Base-by-base conservation (phyloP, 768 basidiomycete species). In the Postia placenta region DNA sequence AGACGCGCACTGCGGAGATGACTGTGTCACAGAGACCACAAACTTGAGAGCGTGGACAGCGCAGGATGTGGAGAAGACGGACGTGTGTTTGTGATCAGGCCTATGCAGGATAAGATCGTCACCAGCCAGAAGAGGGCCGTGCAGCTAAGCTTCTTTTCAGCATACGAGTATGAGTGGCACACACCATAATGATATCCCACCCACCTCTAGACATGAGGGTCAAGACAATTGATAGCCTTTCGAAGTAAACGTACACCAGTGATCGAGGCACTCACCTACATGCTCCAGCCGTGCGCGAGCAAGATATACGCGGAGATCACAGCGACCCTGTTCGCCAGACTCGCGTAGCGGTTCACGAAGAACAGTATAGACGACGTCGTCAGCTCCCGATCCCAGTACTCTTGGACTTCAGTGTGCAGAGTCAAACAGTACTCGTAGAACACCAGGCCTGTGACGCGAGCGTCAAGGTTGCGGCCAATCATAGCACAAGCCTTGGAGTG, bases 311-410 rank as follows among this genome's bases (percentile, higher is more conserved):
- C 45, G 19, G 50, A 37, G 14, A 47, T 42, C 1, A 48, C 28
- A 11, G 47, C 19, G 22, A 49, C 39, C 38, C 48, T 41, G 33
- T 38, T 41, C 24, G 46, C 30, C 3, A 55, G 28, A 14, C 45
- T 43, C 22, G 47, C 38, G 19, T 55, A 55, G 1, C 54, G 50
- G 37, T 55, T 55, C 14, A 55, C 35, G 24, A 49, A 19, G 41
- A 55, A 55, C 26, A 55, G 22, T 1, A 52, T 39, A 1, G 54
- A 52, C 19, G 50, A 42, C 17, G 47, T 44, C n/a, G 54, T 49
- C 24, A 55, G 48, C 26, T 49, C 45, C 24, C 54, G 54, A 11
- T 40, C 23, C 54, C 51, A 55, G 11, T 50, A 47, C 20, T 44
- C 40, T 2, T 42, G 33, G 4, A 55, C 15, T 30, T 52, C 50